phyloP scores from a whole-genome alignment of 169 alveolate species.

The Plasmodium inui region DNA sequence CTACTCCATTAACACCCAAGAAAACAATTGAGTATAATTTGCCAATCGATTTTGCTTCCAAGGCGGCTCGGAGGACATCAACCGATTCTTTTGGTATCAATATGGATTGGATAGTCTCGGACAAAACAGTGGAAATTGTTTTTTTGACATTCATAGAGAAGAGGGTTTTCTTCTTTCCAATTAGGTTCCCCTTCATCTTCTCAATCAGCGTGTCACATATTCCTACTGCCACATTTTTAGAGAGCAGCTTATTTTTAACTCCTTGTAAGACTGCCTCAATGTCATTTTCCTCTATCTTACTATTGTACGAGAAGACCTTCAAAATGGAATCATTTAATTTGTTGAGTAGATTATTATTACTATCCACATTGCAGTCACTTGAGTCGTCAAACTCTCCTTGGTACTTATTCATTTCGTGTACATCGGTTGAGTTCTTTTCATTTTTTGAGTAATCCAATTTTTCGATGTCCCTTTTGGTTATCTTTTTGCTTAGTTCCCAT shows the following conservation, averaged over 20 bases:
- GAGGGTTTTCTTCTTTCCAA: slow-evolving; percentile 89
- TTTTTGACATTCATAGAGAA: slow-evolving; percentile 87
- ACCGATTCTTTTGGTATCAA: slow-evolving; percentile 92
- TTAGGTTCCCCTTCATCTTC: slow-evolving; percentile 86
- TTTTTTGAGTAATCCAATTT: slow-evolving; percentile 63
- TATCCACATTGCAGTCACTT: slow-evolving; percentile 51
- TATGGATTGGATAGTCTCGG: slow-evolving; percentile 89
- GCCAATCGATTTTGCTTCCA: slow-evolving; percentile 92
- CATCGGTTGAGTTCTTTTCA: slow-evolving; percentile 2
- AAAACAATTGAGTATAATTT: slow-evolving; percentile 93
- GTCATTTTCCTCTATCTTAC: slow-evolving; percentile 89
- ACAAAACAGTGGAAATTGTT: slow-evolving; percentile 89
- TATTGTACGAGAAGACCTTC: slow-evolving; percentile 86
- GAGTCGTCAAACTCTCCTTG: slow-evolving; percentile 61
- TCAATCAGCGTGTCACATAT: slow-evolving; percentile 91
- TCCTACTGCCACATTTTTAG: slow-evolving; percentile 93
- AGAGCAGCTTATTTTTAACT: slow-evolving; percentile 87
- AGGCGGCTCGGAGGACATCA: slow-evolving; percentile 92
- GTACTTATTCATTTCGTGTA: slow-evolving; percentile 11
- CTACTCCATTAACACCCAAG: slow-evolving; percentile 99
- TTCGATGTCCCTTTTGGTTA: slow-evolving; percentile 39
- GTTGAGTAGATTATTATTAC: slow-evolving; percentile 6
- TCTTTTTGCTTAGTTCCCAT: slow-evolving; percentile 64
- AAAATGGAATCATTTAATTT: slow-evolving; percentile 88
- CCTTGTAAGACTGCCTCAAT: slow-evolving; percentile 88